Percentiles rank a stretch among this genome's conserved stretches.
Conservation (phyloP, 148 eudicot genomes). For the Agrostemma githago region DNA sequence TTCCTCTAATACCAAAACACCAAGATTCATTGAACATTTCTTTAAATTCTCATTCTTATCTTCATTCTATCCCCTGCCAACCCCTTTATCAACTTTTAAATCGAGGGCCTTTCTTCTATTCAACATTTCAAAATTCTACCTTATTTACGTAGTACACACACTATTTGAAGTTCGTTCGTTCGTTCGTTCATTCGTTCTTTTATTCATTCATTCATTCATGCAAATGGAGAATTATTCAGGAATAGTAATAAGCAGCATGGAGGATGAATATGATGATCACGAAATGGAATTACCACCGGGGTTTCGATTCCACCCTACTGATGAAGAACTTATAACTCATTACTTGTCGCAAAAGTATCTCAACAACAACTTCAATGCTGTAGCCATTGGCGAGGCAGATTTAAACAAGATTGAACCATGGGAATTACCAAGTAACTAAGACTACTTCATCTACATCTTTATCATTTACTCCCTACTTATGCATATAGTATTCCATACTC, state of each 20-base stretch:
- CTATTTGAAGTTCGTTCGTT: too few species aligned
- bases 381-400: constrained; percentile 79
- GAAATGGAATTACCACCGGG: constrained; percentile 81
- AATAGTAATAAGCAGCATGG: constrained; percentile 5
- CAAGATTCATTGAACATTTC: constrained; percentile 14
- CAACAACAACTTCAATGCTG: constrained; percentile 37
- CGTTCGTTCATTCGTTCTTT: not conserved
- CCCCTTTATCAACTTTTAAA: not conserved
- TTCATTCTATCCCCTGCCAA: not conserved
- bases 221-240: constrained; percentile 1
- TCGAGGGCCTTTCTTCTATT: not conserved
- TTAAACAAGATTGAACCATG: constrained; percentile 90
- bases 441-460: not conserved
- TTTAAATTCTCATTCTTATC: not conserved
- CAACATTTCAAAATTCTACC: not conserved
- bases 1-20: not conserved
- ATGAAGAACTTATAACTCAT: constrained; percentile 63
- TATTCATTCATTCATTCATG: not conserved
- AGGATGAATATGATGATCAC: constrained; percentile 28
- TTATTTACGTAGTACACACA: not conserved
- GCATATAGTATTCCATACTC: not conserved
- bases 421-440: constrained; percentile 68
- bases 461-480: not conserved
- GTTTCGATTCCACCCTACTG: constrained; percentile 37
- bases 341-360: constrained; percentile 54